These are phyloP conservation scores for Kwoniella europaea DNA, from an alignment of 768 basidiomycete genomes.

Conservation along the genomic window DNA sequence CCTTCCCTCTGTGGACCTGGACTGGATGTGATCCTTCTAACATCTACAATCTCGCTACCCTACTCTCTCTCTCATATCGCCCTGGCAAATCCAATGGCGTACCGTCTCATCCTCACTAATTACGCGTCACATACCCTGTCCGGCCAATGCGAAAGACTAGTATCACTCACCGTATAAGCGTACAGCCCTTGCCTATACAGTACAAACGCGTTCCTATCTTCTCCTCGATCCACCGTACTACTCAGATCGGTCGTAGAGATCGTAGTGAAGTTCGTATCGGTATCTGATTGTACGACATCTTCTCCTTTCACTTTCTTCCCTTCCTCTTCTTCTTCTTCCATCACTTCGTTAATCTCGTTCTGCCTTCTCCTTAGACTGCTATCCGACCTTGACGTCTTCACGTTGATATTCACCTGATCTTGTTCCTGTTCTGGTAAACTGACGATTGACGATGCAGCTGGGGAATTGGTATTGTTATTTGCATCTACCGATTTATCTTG, in stretches of 20 bases:
- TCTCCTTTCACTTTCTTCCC: conserved; percentile 10
- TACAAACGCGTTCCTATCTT: conserved; percentile 1
- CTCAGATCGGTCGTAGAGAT: background rate
- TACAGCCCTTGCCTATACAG: conserved; percentile 26
- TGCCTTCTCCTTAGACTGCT: conserved; percentile 6
- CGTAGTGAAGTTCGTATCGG: background rate
- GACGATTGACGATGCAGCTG: conserved; percentile 20
- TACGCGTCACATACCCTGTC: too few relatives aligned
- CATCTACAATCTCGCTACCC: too few relatives aligned
- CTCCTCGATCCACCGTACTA: background rate
- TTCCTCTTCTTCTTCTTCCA: conserved; percentile 19
- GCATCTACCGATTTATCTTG: background rate
- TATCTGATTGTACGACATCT: background rate
- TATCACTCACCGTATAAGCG: conserved; percentile 33
- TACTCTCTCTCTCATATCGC: too few relatives aligned
- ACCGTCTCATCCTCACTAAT: background rate
- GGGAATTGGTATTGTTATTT: conserved; percentile 2
- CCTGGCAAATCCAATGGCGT: background rate
- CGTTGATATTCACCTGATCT: background rate
- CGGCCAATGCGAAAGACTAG: background rate
- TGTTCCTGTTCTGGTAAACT: conserved; percentile 16
- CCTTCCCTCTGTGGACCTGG: too few relatives aligned
- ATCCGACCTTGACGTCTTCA: conserved; percentile 9
- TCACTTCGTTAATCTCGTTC: conserved; percentile 9
- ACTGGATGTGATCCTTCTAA: too few relatives aligned